phyloP scores from a whole-genome alignment of 2,329 filamentous ascomycete genomes.

The Paraphoma chrysanthemicola region DNA sequence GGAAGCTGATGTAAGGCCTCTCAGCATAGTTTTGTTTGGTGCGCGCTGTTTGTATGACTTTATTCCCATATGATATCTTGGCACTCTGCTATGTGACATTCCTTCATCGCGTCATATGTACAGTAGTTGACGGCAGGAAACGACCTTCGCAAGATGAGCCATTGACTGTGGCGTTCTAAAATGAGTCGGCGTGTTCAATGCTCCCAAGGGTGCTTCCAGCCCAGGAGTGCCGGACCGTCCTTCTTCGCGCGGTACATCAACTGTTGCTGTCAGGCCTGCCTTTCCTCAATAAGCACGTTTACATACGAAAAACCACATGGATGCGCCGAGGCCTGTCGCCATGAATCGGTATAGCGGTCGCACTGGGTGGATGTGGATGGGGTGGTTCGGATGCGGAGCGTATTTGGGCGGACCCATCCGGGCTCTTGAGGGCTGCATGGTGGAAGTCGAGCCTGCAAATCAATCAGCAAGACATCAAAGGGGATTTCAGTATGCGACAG shows the following conservation, averaged over 20 bases:
- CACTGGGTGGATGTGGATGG: constrained; percentile 65
- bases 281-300: neutral
- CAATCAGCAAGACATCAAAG: constrained; percentile 8
- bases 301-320: constrained; percentile 99
- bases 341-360: constrained; percentile 81
- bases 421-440: constrained; percentile 33
- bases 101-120: constrained; percentile 19
- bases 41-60: neutral
- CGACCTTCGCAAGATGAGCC: no score
- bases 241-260: constrained; percentile 96
- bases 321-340: constrained; percentile 86
- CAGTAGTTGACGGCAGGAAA: constrained; percentile 3
- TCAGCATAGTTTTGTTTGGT: neutral
- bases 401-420: constrained; percentile 50
- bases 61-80: constrained; percentile 20
- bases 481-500: neutral
- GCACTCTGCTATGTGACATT: constrained; percentile 15
- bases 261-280: constrained; percentile 56
- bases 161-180: no score
- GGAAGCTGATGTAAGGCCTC: no score
- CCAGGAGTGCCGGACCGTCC: constrained; percentile 88
- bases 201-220: constrained; percentile 80
- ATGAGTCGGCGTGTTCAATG: constrained; percentile 30
- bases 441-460: constrained; percentile 27
- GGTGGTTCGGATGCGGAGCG: constrained; percentile 53